These are phyloP conservation scores for Perkinsus chesapeaki DNA, from an alignment of 169 alveolate species.

Conservation along the genomic window DNA sequence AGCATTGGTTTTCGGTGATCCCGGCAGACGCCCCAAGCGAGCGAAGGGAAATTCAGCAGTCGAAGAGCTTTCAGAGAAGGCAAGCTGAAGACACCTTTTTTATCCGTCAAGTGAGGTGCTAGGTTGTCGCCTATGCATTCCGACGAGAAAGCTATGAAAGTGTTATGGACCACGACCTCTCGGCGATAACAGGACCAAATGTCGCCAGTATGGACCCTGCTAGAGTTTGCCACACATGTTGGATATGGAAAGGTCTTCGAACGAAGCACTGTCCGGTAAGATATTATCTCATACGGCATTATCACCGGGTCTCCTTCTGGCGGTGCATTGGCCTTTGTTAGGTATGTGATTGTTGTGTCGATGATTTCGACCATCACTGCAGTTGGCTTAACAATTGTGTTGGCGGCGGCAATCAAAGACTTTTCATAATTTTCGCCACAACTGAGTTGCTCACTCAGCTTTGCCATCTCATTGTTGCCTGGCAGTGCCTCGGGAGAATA, in stretches of 20 bases:
- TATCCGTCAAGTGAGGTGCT: too few relatives aligned
- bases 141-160: not conserved
- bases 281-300: not conserved
- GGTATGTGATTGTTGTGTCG: not conserved
- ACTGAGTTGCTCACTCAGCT: not conserved
- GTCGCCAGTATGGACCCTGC: not conserved
- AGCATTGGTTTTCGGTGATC: not conserved
- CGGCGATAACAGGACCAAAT: not conserved
- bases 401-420: not conserved
- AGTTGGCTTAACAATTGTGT: not conserved
- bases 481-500: not conserved
- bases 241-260: not conserved
- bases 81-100: not conserved
- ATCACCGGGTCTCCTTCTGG: not conserved
- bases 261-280: not conserved
- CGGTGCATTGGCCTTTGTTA: not conserved
- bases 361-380: not conserved
- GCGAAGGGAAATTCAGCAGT: not conserved
- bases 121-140: not conserved
- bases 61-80: not conserved
- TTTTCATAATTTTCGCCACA: not conserved
- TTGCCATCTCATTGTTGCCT: not conserved
- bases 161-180: not conserved
- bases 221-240: not conserved
- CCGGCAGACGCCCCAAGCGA: not conserved